Percentiles rank a stretch among this genome's conserved stretches.
These are phyloP conservation scores for Phytophthora palmivora DNA, from an alignment of 352 stramenopile genomes.

Conservation along the genomic window DNA sequence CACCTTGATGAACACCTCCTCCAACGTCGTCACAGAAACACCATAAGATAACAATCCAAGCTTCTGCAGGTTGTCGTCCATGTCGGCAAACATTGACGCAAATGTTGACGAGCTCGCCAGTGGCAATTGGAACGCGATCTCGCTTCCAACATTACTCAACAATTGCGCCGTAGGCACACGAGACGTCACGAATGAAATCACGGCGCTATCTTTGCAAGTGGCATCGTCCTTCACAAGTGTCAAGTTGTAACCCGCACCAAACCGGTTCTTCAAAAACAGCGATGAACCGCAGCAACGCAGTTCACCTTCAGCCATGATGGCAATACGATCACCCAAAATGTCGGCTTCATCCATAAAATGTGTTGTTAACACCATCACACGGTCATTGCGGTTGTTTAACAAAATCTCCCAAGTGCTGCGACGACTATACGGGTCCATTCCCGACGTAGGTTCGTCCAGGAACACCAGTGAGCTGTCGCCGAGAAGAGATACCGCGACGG, in stretches of 20 bases:
- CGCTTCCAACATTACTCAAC: slow-evolving; percentile 74
- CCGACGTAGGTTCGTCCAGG: slow-evolving; percentile 92
- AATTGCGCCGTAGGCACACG: slow-evolving; percentile 49
- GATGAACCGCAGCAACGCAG: slow-evolving; percentile 76
- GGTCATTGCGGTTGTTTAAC: slow-evolving; percentile 60
- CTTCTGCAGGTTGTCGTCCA: slow-evolving; percentile 53
- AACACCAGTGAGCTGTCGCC: slow-evolving; percentile 87
- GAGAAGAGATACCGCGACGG: slow-evolving; percentile 90
- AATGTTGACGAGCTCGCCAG: slow-evolving; percentile 57
- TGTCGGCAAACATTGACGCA: slow-evolving; percentile 58
- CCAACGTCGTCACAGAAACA: slow-evolving; percentile 88
- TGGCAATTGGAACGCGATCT: slow-evolving; percentile 77
- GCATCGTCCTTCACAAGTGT: slow-evolving; percentile 64
- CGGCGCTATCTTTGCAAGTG: slow-evolving; percentile 35
- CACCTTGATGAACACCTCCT: slow-evolving; percentile 87
- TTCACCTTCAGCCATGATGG: slow-evolving; percentile 88
- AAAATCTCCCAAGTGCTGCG: slow-evolving; percentile 93
- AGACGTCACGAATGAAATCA: slow-evolving; percentile 44
- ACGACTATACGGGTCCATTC: slow-evolving; percentile 96
- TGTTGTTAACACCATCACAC: slow-evolving; percentile 91
- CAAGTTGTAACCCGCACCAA: slow-evolving; percentile 75
- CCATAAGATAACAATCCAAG: slow-evolving; percentile 63
- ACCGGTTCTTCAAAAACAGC: slow-evolving; percentile 84
- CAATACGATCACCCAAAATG: slow-evolving; percentile 82
- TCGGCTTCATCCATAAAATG: slow-evolving; percentile 96